These are phyloP conservation scores for Kwoniella europaea DNA, from an alignment of 768 basidiomycete species.

Conservation along the genomic window DNA sequence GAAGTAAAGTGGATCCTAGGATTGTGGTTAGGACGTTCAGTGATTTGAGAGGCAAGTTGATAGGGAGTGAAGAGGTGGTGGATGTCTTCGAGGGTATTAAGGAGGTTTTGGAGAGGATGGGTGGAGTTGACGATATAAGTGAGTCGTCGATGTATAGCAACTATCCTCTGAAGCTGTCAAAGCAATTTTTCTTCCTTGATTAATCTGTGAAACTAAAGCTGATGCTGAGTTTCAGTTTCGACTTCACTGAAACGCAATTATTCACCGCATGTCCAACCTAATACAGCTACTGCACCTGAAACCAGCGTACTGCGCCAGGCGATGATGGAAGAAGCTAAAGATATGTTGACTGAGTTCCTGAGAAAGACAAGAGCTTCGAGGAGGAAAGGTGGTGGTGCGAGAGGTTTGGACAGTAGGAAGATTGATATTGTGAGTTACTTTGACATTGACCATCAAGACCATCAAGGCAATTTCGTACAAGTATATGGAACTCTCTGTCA, in stretches of 20 bases:
- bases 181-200: no score
- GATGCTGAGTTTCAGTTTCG: slow-evolving; percentile 65
- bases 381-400: slow-evolving; percentile 42
- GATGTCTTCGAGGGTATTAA: slow-evolving; percentile 77
- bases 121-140: slow-evolving; percentile 82
- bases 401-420: slow-evolving; percentile 50
- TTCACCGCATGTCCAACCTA: slow-evolving; percentile 78
- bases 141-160: slow-evolving; percentile 60
- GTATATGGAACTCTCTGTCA: no score
- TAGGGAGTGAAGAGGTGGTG: slow-evolving; percentile 63
- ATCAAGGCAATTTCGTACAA: background rate
- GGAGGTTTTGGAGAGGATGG: slow-evolving; percentile 71
- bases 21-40: slow-evolving; percentile 80
- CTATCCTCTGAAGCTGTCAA: no score
- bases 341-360: slow-evolving; percentile 76
- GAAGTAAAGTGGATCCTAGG: slow-evolving; percentile 82
- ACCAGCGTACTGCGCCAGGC: slow-evolving; percentile 72
- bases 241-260: slow-evolving; percentile 90
- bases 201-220: no score
- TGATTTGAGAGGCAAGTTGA: slow-evolving; percentile 70
- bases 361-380: slow-evolving; percentile 66
- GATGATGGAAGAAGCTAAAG: slow-evolving; percentile 68
- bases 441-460: no score
- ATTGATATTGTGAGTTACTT: slow-evolving; percentile 46
- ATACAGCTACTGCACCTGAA: slow-evolving; percentile 70